Evolutionary conservation across 2,329 filamentous ascomycete genomes (phyloP).

Genomic region (Paracoccidioides lutzii): DNA sequence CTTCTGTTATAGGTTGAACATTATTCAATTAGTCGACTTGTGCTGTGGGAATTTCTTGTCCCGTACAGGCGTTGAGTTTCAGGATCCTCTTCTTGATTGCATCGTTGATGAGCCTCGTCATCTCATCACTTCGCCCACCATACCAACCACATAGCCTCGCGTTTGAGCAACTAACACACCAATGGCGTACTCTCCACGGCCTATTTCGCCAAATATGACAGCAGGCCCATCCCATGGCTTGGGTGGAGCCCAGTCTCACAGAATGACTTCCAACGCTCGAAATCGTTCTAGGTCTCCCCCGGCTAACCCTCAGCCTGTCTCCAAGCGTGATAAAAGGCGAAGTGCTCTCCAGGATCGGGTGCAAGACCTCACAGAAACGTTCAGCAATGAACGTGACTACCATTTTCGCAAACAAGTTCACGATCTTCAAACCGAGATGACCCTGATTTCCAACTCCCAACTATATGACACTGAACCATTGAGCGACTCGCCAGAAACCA

Average conservation of each 20-base stretch:
- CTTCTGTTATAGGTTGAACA: background rate
- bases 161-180: background rate
- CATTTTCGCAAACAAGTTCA: constrained; percentile 83
- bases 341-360: constrained; percentile 71
- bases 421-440: constrained; percentile 83
- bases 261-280: constrained; percentile 1
- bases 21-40: background rate
- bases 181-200: constrained; percentile 9
- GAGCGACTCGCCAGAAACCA: constrained; percentile 51
- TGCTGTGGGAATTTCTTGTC: background rate
- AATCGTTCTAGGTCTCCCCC: constrained; percentile 3
- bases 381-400: constrained; percentile 66
- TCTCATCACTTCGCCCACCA: background rate
- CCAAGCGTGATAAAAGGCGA: constrained; percentile 83
- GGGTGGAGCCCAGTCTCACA: background rate
- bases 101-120: background rate
- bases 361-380: constrained; percentile 59
- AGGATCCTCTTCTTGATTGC: background rate
- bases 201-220: constrained; percentile 5
- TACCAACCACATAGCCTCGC: too few relatives aligned
- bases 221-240: constrained; percentile 4
- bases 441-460: constrained; percentile 70
- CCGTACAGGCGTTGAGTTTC: background rate
- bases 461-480: constrained; percentile 62
- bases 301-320: constrained; percentile 30